A percentile compares a stretch with the other conserved stretches of the same genome.
These are phyloP conservation scores for Basidiobolus meristosporus DNA, from an alignment of 371 early-diverging fungal species.

Conservation along the genomic window DNA sequence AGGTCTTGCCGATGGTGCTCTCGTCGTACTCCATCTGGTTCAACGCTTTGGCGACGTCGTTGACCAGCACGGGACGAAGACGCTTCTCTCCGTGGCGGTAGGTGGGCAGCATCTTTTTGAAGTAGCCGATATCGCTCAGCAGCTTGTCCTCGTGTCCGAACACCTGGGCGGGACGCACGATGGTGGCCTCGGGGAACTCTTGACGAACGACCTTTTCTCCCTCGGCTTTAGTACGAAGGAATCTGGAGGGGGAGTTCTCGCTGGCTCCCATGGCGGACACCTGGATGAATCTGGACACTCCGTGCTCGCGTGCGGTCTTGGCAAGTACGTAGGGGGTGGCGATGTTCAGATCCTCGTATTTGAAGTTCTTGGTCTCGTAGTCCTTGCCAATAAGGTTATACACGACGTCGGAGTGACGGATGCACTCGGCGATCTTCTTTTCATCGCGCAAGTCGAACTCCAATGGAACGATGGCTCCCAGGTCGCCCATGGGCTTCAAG, in stretches of 20 bases:
- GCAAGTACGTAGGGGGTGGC: slow-evolving; percentile 24
- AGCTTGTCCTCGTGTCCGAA: slow-evolving; percentile 89
- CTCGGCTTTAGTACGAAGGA: slow-evolving; percentile 65
- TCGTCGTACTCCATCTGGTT: slow-evolving; percentile 49
- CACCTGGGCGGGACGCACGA: slow-evolving; percentile 79
- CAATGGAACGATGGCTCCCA: slow-evolving; percentile 83
- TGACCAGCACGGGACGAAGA: slow-evolving; percentile 68
- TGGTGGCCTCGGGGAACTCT: slow-evolving; percentile 78
- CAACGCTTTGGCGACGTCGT: slow-evolving; percentile 79
- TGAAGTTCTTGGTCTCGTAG: slow-evolving; percentile 63
- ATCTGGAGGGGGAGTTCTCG: slow-evolving; percentile 54
- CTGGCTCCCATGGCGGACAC: slow-evolving; percentile 74
- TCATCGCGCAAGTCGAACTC: slow-evolving; percentile 79
- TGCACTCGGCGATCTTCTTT: slow-evolving; percentile 56
- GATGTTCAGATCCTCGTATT: background rate
- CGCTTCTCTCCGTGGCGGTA: slow-evolving; percentile 50
- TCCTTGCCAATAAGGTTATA: slow-evolving; percentile 87
- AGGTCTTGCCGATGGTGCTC: slow-evolving; percentile 59
- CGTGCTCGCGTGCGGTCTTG: slow-evolving; percentile 54
- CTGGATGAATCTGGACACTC: slow-evolving; percentile 76
- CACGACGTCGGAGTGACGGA: slow-evolving; percentile 86
- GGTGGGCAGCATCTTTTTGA: background rate
- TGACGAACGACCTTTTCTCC: slow-evolving; percentile 80
- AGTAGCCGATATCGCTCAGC: slow-evolving; percentile 75
- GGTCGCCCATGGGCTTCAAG: slow-evolving; percentile 87